Base-by-base conservation (phyloP, 352 stramenopile genomes). In the Pythium scleroteichum region DNA sequence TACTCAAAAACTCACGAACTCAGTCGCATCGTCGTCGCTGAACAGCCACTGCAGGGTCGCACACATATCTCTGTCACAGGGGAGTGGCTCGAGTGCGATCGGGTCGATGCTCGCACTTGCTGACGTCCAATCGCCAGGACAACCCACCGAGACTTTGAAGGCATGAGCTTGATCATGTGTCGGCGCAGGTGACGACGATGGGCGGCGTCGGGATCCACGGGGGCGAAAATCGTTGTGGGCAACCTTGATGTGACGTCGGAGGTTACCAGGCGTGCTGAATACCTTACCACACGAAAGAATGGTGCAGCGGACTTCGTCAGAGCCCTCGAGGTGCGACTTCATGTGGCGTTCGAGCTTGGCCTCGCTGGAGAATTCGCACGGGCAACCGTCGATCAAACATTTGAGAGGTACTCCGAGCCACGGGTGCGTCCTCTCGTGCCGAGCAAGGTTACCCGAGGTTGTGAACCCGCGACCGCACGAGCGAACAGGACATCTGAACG, bases 391-490 rank as follows among this genome's bases (percentile, higher is more conserved):
- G 20, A 68, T 41, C 7, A 46, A n/a, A 33, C 61, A 68, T 10
- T 17, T 16, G 35, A 46, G 41, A 20, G 61, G 61, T 23, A 26
- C 40, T 3, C 51, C 22, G 50, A 79, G 72, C 22, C 78, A 55
- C n/a, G 74, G 64, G 63, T 90, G 81, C 20, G 88, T 59, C 26
- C 82, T 78, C 45, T 78, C 74, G 68, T 89, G 79, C 26, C 82
- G 73, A 20, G 79, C 71, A 22, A 89, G 60, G 59, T 44, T 44
- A 13, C 38, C 38, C 6, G 38, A 44, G 38, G 79, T 80, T 51
- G 78, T 89, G 71, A 90, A 80, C 27, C 77, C 89, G 38, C 84
- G 84, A 59, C 77, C 77, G 63, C 85, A 77, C 66, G 85, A 85
- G 10, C 77, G 76, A 16, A 72, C 69, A 13, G 49, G 50, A 48